These are phyloP conservation scores for Mrakia gelida DNA, from an alignment of 768 basidiomycete genomes.

Conservation along the genomic window DNA sequence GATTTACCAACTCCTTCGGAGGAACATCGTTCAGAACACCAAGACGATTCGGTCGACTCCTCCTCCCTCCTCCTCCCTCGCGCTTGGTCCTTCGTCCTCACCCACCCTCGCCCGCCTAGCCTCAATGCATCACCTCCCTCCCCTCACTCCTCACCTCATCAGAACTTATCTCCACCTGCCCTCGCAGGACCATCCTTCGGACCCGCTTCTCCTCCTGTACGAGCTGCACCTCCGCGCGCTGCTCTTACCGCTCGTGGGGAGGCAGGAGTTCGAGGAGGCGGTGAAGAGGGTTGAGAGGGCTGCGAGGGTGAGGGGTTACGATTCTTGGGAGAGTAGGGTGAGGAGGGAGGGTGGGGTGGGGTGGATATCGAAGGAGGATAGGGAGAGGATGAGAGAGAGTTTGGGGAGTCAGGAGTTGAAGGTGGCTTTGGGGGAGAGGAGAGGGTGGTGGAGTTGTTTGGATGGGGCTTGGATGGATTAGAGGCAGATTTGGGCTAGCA, in stretches of 20 bases:
- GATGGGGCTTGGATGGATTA: background rate
- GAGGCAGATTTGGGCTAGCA: too few species aligned
- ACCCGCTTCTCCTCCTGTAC: background rate
- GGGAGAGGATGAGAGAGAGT: background rate
- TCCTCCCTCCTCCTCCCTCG: background rate
- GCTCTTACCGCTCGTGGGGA: too few species aligned
- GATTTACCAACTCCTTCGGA: background rate
- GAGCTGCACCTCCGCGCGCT: constrained; percentile 3
- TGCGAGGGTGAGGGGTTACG: background rate
- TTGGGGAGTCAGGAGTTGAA: background rate
- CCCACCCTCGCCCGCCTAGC: background rate
- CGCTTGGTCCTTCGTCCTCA: too few species aligned
- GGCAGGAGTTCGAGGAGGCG: background rate
- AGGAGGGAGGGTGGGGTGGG: background rate
- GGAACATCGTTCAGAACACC: background rate
- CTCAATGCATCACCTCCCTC: background rate
- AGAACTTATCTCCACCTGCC: background rate
- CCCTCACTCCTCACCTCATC: background rate
- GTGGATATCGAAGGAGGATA: background rate
- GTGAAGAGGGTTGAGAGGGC: background rate
- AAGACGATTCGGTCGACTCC: background rate
- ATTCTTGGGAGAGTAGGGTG: background rate
- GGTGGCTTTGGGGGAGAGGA: background rate
- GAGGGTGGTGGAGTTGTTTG: background rate
- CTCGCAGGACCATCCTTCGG: background rate